Conservation (phyloP, 352 stramenopile genomes). For the Pythium vanterpoolii region DNA sequence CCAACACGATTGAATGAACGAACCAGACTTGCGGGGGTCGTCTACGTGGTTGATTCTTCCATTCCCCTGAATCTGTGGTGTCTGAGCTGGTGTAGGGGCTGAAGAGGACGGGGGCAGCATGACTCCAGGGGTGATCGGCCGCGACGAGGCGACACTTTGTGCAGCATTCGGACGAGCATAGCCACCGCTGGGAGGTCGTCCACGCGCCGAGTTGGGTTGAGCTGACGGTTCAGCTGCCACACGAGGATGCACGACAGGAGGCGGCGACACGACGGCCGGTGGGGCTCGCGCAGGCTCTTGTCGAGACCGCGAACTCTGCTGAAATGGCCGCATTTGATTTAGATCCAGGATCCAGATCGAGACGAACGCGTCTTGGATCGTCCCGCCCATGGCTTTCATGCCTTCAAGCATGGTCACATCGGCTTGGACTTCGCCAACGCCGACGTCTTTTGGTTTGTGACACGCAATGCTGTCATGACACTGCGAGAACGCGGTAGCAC, state of each 20-base stretch:
- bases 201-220: not conserved
- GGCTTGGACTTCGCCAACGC: constrained; percentile 46
- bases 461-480: constrained; percentile 75
- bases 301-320: constrained; percentile 12
- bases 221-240: constrained; percentile 4
- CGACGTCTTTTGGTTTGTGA: constrained; percentile 52
- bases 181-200: constrained; percentile 12
- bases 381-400: constrained; percentile 80
- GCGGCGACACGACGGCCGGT: constrained; percentile 16
- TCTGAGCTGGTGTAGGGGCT: not conserved
- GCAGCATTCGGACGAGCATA: not conserved
- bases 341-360: constrained; percentile 78
- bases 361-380: constrained; percentile 78
- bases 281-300: constrained; percentile 8
- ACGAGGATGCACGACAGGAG: constrained; percentile 14
- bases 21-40: constrained; percentile 19
- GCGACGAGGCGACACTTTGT: not conserved
- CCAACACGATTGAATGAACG: not conserved
- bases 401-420: constrained; percentile 80
- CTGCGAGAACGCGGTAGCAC: no score
- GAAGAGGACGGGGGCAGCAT: constrained; percentile 3
- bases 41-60: constrained; percentile 12
- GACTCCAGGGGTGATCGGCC: constrained; percentile 17
- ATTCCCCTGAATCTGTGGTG: constrained; percentile 1
- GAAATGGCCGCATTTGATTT: constrained; percentile 69